These are phyloP conservation scores for Dactylellina haptotyla DNA, from an alignment of 2,329 filamentous ascomycete species.

Conservation along the genomic window DNA sequence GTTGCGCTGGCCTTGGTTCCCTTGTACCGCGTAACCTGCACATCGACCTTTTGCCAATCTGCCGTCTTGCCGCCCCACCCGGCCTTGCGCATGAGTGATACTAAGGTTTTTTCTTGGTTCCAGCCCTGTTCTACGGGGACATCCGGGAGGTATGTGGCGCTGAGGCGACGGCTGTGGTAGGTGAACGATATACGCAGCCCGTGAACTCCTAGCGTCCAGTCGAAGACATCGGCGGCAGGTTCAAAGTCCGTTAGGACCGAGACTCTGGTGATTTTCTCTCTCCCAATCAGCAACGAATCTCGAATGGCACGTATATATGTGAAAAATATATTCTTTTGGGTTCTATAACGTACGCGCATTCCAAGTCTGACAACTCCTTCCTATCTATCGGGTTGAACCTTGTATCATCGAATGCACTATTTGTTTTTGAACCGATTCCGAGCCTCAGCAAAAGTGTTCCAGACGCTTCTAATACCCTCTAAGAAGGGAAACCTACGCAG, in stretches of 20 bases:
- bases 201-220: slow-evolving; percentile 88
- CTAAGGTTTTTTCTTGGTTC: slow-evolving; percentile 89
- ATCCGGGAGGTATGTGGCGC: slow-evolving; percentile 90
- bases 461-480: too few relatives aligned
- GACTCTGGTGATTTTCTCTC: too few relatives aligned
- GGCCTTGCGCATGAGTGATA: slow-evolving; percentile 92
- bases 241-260: slow-evolving; percentile 90
- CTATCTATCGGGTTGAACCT: slow-evolving; percentile 70
- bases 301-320: too few relatives aligned
- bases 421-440: not conserved
- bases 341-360: slow-evolving; percentile 58
- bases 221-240: slow-evolving; percentile 74
- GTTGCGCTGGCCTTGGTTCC: slow-evolving; percentile 78
- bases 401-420: slow-evolving; percentile 69
- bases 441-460: not conserved
- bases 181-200: slow-evolving; percentile 87
- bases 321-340: not conserved
- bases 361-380: slow-evolving; percentile 69
- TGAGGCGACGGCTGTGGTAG: slow-evolving; percentile 77
- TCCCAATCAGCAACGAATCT: slow-evolving; percentile 62
- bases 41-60: slow-evolving; percentile 80
- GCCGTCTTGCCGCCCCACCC: slow-evolving; percentile 78
- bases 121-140: slow-evolving; percentile 93
- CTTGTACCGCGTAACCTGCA: slow-evolving; percentile 85
- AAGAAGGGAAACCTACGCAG: slow-evolving; percentile 69